Conservation (phyloP, 2,329 filamentous ascomycete species). For the Aspergillus versicolor region DNA sequence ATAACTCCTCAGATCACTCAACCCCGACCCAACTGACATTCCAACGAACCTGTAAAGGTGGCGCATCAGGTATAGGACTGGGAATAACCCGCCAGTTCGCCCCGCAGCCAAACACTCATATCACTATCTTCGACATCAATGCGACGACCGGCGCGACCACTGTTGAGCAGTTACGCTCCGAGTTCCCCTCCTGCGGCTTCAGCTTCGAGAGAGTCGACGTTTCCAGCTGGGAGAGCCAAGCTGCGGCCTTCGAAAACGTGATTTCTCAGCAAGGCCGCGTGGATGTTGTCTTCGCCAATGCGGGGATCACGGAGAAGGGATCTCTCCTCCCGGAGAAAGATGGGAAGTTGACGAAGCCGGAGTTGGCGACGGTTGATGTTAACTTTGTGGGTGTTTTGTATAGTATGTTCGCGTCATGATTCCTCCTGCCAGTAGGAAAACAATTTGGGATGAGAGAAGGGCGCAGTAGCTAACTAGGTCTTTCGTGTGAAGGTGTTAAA, state of each 20-base stretch:
- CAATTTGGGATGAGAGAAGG: too few species aligned
- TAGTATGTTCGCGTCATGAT: conserved; percentile 33
- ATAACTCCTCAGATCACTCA: not conserved
- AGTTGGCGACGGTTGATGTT: conserved; percentile 37
- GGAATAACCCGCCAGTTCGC: conserved; percentile 35
- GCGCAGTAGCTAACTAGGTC: not conserved
- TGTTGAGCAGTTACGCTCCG: conserved; percentile 21
- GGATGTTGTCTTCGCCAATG: conserved; percentile 53
- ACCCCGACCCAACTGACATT: not conserved
- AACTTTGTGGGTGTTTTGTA: conserved; percentile 45
- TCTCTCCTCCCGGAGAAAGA: conserved; percentile 32
- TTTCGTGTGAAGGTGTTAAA: conserved; percentile 43
- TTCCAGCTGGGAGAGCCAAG: conserved; percentile 38
- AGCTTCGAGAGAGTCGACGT: conserved; percentile 33
- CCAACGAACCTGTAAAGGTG: conserved; percentile 20
- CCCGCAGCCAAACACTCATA: conserved; percentile 27
- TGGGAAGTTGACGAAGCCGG: conserved; percentile 33
- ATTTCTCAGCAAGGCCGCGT: conserved; percentile 36
- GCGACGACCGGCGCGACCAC: conserved; percentile 20
- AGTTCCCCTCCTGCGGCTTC: conserved; percentile 26
- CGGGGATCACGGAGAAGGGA: conserved; percentile 48
- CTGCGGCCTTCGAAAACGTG: conserved; percentile 20
- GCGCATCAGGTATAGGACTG: conserved; percentile 38
- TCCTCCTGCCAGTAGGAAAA: not conserved
- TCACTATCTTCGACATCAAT: conserved; percentile 36